A percentile compares a stretch with the other conserved stretches of the same genome.
phyloP scores from a whole-genome alignment of 306 rosid species.

The Notholithocarpus densiflorus region DNA sequence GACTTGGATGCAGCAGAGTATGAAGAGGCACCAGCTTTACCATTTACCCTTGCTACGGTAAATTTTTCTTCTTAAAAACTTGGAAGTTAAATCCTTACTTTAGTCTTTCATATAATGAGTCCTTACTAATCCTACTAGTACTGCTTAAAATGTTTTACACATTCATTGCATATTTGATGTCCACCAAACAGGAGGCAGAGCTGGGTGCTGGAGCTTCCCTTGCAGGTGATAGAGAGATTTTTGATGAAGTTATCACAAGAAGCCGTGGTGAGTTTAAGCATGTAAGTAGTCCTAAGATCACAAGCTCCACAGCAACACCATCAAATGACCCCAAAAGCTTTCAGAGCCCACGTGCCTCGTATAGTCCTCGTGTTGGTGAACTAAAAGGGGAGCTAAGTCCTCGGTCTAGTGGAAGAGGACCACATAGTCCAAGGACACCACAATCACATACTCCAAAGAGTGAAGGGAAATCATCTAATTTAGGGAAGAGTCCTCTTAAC shows the following conservation, averaged over 20 bases:
- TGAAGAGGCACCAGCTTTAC: slow-evolving; percentile 86
- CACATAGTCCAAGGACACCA: slow-evolving; percentile 49
- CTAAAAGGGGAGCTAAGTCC: slow-evolving; percentile 64
- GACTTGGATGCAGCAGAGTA: slow-evolving; percentile 95
- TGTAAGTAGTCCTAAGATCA: slow-evolving; percentile 69
- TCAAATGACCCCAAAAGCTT: slow-evolving; percentile 35
- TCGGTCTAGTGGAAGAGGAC: slow-evolving; percentile 53
- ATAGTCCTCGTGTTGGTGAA: slow-evolving; percentile 61
- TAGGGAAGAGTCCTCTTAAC: slow-evolving; percentile 70
- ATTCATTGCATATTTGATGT: not conserved
- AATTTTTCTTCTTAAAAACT: slow-evolving; percentile 9
- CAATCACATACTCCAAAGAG: not conserved
- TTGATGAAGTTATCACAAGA: slow-evolving; percentile 84
- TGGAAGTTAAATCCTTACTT: not conserved
- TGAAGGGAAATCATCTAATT: slow-evolving; percentile 46
- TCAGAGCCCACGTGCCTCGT: slow-evolving; percentile 49
- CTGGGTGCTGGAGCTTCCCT: slow-evolving; percentile 58
- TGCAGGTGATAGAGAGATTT: slow-evolving; percentile 67
- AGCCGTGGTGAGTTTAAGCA: slow-evolving; percentile 95
- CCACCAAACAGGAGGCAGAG: slow-evolving; percentile 63
- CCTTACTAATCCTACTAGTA: not conserved
- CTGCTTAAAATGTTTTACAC: not conserved
- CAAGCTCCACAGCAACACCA: slow-evolving; percentile 81
- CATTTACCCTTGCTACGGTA: slow-evolving; percentile 75
- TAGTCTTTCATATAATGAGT: not conserved